Percentiles rank a stretch among this genome's conserved stretches.
These are phyloP conservation scores for Eruca vesicaria DNA, from an alignment of 441 rosid genomes.

Conservation along the genomic window DNA sequence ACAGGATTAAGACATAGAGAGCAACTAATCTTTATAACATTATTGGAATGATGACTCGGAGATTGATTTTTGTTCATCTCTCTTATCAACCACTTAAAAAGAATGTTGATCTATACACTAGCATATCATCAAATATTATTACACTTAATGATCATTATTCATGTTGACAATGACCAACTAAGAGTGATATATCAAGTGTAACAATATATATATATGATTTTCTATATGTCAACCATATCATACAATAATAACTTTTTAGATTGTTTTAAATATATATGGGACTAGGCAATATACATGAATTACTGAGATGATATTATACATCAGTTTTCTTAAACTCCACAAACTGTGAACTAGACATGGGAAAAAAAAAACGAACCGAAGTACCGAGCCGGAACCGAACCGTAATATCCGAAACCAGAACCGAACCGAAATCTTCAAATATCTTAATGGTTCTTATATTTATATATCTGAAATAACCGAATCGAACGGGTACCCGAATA, in stretches of 20 bases:
- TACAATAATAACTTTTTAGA: not conserved
- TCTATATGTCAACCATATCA: not conserved
- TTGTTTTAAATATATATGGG: not conserved
- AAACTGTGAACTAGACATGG: not conserved
- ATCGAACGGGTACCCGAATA: no score
- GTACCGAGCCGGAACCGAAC: no score
- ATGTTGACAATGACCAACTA: not conserved
- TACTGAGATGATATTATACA: not conserved
- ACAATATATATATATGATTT: not conserved
- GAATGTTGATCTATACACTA: slow-evolving; percentile 29
- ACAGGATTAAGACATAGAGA: slow-evolving; percentile 22
- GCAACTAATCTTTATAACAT: not conserved
- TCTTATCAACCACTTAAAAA: slow-evolving; percentile 24
- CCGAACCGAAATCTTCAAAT: no score
- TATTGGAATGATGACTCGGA: slow-evolving; percentile 17
- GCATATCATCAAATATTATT: slow-evolving; percentile 23
- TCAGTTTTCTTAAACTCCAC: not conserved
- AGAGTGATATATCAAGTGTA: slow-evolving; percentile 1
- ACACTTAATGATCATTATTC: not conserved
- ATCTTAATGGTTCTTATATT: no score
- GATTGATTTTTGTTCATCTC: not conserved
- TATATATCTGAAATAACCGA: no score
- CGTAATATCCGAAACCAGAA: no score
- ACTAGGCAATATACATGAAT: not conserved
- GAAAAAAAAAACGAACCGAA: no score